Percentiles rank a stretch among this genome's conserved stretches.
phyloP scores from a whole-genome alignment of 805 yeast genomes.

The Yamadazyma philogaea region DNA sequence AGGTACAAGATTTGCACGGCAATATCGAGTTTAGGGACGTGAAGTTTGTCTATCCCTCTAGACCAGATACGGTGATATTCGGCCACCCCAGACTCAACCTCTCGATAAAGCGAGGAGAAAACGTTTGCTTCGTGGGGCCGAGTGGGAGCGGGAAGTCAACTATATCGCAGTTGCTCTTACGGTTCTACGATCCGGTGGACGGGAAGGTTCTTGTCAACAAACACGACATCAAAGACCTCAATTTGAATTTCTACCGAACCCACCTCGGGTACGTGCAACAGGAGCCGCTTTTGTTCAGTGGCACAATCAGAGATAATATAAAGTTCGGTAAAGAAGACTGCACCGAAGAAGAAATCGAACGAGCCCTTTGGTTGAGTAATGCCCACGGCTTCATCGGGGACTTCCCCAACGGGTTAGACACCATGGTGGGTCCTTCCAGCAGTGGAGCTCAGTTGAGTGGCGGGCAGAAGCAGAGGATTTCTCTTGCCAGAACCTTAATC shows the following conservation, averaged over 20 bases:
- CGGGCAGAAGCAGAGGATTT: conserved; percentile 92
- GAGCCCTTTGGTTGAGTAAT: conserved; percentile 69
- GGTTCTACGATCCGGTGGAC: conserved; percentile 74
- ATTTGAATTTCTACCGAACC: conserved; percentile 68
- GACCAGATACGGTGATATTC: conserved; percentile 70
- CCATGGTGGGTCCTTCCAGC: conserved; percentile 71
- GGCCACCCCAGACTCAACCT: conserved; percentile 41
- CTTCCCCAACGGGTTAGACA: conserved; percentile 80
- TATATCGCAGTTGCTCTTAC: conserved; percentile 68
- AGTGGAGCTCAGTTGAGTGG: conserved; percentile 82
- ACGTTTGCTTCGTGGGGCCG: conserved; percentile 94
- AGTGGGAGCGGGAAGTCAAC: conserved; percentile 96
- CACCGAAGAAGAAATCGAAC: conserved; percentile 54
- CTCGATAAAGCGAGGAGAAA: conserved; percentile 72
- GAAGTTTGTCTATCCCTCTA: conserved; percentile 76
- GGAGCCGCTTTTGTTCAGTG: conserved; percentile 86
- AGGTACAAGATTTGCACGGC: conserved; percentile 44
- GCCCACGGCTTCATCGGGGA: conserved; percentile 63
- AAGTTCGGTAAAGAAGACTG: conserved; percentile 67
- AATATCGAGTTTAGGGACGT: conserved; percentile 63
- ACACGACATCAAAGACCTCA: conserved; percentile 58
- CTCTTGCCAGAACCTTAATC: conserved; percentile 83
- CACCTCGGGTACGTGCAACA: conserved; percentile 89
- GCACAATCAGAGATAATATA: conserved; percentile 79
- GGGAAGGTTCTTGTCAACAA: conserved; percentile 70